These are phyloP conservation scores for Lasiodiplodia hormozganensis DNA, from an alignment of 2,329 filamentous ascomycete genomes.

Conservation along the genomic window DNA sequence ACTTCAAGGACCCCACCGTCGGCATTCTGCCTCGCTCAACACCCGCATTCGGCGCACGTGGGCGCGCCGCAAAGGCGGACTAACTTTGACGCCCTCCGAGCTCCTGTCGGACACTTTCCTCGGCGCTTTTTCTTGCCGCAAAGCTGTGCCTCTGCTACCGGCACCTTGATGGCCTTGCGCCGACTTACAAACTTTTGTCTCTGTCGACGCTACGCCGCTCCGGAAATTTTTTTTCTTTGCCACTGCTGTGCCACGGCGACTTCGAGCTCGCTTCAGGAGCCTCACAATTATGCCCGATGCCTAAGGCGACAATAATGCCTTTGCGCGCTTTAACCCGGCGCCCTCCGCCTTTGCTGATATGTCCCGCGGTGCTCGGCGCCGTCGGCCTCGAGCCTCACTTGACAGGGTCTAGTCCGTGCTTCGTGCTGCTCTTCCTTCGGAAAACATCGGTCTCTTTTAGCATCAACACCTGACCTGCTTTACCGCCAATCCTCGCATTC, in stretches of 20 bases:
- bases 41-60: slow-evolving; percentile 23
- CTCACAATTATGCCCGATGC: not conserved
- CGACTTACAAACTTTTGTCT: not conserved
- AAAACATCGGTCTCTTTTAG: not conserved
- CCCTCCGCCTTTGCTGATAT: not conserved
- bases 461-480: not conserved
- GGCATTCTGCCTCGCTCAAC: slow-evolving; percentile 10
- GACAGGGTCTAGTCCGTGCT: not conserved
- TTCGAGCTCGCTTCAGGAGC: not conserved
- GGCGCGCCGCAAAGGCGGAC: slow-evolving; percentile 1
- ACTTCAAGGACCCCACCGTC: slow-evolving; percentile 27
- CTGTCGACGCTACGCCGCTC: not conserved
- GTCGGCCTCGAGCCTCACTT: slow-evolving; percentile 2
- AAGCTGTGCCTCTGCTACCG: not conserved
- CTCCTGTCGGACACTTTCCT: slow-evolving; percentile 5
- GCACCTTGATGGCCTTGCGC: slow-evolving; percentile 7
- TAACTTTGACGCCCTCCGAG: slow-evolving; percentile 8
- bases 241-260: not conserved
- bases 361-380: slow-evolving; percentile 4
- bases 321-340: slow-evolving; percentile 2
- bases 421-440: not conserved
- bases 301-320: not conserved
- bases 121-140: not conserved
- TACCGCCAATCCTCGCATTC: not conserved
- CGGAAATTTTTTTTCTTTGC: not conserved